Percentiles rank a stretch among this genome's conserved stretches.
Conservation (phyloP, 148 eudicot genomes). For the Fallopia convolvulus region DNA sequence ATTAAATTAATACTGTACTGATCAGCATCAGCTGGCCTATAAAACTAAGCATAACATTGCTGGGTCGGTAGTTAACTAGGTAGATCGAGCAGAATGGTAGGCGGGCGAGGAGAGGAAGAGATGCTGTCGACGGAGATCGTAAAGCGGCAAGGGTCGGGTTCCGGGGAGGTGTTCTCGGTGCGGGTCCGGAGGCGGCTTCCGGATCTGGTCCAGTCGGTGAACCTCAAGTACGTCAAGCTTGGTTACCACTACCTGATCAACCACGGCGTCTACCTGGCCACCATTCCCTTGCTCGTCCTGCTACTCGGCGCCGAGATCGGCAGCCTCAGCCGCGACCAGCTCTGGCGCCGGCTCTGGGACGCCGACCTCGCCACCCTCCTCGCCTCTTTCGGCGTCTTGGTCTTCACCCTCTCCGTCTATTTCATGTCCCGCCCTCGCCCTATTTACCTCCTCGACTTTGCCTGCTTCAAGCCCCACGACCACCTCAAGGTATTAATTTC, state of each 20-base stretch:
- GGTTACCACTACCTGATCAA: constrained; percentile 83
- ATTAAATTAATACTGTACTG: too few relatives aligned
- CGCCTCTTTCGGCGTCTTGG: constrained; percentile 59
- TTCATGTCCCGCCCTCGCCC: constrained; percentile 68
- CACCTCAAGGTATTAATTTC: constrained; percentile 54
- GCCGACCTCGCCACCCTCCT: constrained; percentile 60
- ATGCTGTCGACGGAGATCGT: constrained; percentile 75
- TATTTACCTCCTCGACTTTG: constrained; percentile 77
- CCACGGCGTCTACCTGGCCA: constrained; percentile 71
- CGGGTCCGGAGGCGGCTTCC: constrained; percentile 72
- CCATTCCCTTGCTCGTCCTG: constrained; percentile 58
- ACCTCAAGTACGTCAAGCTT: constrained; percentile 79
- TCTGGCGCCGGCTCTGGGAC: constrained; percentile 67
- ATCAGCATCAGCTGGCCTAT: not conserved
- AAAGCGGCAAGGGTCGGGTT: constrained; percentile 55
- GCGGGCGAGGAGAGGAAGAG: constrained; percentile 41
- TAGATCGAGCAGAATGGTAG: not conserved
- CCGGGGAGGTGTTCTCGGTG: constrained; percentile 47
- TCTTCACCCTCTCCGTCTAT: constrained; percentile 61
- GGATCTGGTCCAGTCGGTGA: constrained; percentile 77
- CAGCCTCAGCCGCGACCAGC: constrained; percentile 51
- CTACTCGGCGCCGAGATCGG: constrained; percentile 72
- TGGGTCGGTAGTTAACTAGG: not conserved
- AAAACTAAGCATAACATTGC: not conserved
- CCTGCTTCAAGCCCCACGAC: constrained; percentile 71